Percentiles rank a stretch among this genome's conserved stretches.
Evolutionary conservation across 2,329 filamentous ascomycete species (phyloP).

Genomic region (Seiridium cupressi): DNA sequence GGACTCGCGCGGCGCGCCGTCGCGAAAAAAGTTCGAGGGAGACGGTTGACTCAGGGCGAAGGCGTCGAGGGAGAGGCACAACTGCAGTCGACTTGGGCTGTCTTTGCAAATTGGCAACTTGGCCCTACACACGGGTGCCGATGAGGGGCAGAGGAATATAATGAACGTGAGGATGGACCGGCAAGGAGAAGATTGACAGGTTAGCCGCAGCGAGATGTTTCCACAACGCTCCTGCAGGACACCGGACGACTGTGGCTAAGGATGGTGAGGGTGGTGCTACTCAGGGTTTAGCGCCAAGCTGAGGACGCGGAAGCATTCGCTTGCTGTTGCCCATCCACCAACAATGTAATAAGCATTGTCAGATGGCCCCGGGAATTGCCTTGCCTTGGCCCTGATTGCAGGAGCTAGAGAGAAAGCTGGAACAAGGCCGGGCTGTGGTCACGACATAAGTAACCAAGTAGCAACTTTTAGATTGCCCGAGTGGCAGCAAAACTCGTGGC

Average conservation of each 20-base stretch:
- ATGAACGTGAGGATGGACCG: neutral
- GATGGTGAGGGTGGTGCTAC: neutral
- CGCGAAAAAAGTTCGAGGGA: neutral
- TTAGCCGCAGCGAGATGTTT: neutral
- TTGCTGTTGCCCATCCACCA: neutral
- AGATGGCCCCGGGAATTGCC: no score
- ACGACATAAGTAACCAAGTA: no score
- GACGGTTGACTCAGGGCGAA: neutral
- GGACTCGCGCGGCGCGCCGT: constrained; percentile 3
- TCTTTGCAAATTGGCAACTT: neutral
- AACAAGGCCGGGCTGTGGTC: no score
- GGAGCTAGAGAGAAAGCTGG: no score
- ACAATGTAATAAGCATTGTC: no score
- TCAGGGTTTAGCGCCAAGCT: constrained; percentile 3
- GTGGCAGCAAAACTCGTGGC: no score
- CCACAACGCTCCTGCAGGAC: constrained; percentile 1
- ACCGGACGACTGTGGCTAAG: neutral
- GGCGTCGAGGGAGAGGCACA: neutral
- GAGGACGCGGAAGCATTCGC: neutral
- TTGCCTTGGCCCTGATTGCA: no score
- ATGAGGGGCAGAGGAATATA: neutral
- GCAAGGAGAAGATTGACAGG: neutral
- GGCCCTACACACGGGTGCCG: neutral
- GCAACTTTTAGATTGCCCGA: no score
- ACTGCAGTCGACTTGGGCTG: neutral